phyloP scores from a whole-genome alignment of 305 asterid species.

The Rubia tinctorum region DNA sequence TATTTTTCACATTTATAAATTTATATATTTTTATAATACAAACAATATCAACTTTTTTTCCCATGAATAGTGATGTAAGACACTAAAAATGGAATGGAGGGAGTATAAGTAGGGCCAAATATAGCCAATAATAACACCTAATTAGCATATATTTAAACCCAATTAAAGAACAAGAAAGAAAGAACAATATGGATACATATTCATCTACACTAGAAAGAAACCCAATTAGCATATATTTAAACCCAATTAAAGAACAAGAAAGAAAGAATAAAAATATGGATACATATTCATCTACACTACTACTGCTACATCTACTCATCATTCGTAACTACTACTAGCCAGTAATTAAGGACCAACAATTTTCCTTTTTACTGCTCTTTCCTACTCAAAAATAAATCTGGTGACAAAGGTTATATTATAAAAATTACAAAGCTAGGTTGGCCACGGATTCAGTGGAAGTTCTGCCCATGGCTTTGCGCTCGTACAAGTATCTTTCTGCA shows the following conservation, averaged over 20 bases:
- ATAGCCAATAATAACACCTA: neutral
- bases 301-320: conserved; percentile 4
- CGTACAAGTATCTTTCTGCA: conserved; percentile 74
- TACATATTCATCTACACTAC: neutral
- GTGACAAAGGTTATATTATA: neutral
- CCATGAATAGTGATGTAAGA: too few species aligned
- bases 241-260: neutral
- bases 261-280: conserved; percentile 7
- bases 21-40: too few species aligned
- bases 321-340: neutral
- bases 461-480: neutral
- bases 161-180: neutral
- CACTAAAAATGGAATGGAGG: too few species aligned
- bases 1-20: too few species aligned
- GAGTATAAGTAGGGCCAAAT: neutral
- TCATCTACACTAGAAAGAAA: neutral
- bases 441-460: neutral
- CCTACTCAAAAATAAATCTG: neutral
- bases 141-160: neutral
- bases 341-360: neutral
- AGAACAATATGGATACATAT: neutral
- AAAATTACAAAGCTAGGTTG: neutral
- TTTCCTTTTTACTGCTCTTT: neutral
- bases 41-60: too few species aligned
- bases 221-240: neutral